Percentiles rank a stretch among this genome's conserved stretches.
These are phyloP conservation scores for Kluyveromyces aestuarii DNA, from an alignment of 805 yeast species.

Conservation along the genomic window DNA sequence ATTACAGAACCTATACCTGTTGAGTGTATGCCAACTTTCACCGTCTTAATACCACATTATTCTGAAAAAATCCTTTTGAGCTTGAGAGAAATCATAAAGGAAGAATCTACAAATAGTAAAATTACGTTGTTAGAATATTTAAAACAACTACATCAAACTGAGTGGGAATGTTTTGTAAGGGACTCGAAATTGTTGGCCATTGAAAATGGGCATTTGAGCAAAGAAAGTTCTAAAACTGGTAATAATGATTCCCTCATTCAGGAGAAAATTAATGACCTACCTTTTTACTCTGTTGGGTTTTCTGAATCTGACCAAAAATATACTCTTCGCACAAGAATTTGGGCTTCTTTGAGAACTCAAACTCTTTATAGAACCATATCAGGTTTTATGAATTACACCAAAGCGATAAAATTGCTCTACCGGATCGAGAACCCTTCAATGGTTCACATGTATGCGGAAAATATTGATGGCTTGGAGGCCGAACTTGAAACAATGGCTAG, in stretches of 20 bases:
- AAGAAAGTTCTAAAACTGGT: constrained; percentile 5
- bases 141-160: constrained; percentile 59
- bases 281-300: constrained; percentile 66
- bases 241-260: constrained; percentile 19
- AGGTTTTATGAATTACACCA: constrained; percentile 72
- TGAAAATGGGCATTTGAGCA: constrained; percentile 33
- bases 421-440: constrained; percentile 55
- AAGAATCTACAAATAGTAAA: constrained; percentile 47
- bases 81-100: constrained; percentile 69
- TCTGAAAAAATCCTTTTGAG: constrained; percentile 72
- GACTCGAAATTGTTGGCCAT: constrained; percentile 62
- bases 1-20: constrained; percentile 65
- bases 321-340: constrained; percentile 63
- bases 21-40: constrained; percentile 67
- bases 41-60: constrained; percentile 82
- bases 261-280: constrained; percentile 49
- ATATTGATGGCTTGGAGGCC: constrained; percentile 49
- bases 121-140: constrained; percentile 73
- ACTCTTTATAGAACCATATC: constrained; percentile 76
- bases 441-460: constrained; percentile 34
- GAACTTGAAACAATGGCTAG: constrained; percentile 66
- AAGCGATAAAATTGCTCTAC: constrained; percentile 62
- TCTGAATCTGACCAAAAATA: constrained; percentile 55
- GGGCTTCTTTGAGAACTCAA: constrained; percentile 83
- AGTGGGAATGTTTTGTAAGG: constrained; percentile 74